phyloP scores from a whole-genome alignment of 352 stramenopile species.

The Saprolegnia parasitica region DNA sequence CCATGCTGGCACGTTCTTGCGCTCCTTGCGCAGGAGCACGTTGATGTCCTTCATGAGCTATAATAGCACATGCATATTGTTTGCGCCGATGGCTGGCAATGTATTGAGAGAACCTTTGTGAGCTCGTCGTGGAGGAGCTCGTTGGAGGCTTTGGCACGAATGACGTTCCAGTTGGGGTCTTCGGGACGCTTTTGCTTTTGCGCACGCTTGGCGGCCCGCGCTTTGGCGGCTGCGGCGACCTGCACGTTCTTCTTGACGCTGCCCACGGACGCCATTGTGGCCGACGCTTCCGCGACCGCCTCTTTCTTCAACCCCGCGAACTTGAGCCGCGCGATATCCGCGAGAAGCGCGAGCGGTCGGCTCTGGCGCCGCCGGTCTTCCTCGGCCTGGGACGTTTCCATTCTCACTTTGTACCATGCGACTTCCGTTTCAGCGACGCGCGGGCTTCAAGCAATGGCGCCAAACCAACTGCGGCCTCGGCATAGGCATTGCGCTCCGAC shows the following conservation, averaged over 20 bases:
- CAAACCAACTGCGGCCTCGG: no score
- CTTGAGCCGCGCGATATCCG: conserved; percentile 11
- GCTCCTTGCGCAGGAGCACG: conserved; percentile 52
- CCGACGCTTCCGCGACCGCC: not conserved
- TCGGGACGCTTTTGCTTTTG: not conserved
- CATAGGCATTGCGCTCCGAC: no score
- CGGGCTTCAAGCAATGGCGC: not conserved
- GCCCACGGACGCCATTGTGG: not conserved
- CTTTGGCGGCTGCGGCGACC: not conserved
- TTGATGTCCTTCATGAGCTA: conserved; percentile 73
- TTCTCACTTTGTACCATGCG: not conserved
- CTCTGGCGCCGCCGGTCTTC: not conserved
- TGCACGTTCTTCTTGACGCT: not conserved
- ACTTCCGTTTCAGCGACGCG: not conserved
- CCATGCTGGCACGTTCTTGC: conserved; percentile 44
- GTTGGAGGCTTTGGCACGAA: conserved; percentile 5
- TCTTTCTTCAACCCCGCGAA: not conserved
- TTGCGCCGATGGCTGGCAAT: no score
- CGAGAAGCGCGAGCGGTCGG: conserved; percentile 1
- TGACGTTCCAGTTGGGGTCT: conserved; percentile 19
- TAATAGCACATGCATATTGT: not conserved
- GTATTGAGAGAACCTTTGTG: no score
- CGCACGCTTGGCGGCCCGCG: not conserved
- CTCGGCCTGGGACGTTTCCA: not conserved
- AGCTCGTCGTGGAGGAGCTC: conserved; percentile 12